These are phyloP conservation scores for Antitrichia curtipendula DNA, from an alignment of 225 moss, liverwort and hornwort genomes.

Conservation along the genomic window DNA sequence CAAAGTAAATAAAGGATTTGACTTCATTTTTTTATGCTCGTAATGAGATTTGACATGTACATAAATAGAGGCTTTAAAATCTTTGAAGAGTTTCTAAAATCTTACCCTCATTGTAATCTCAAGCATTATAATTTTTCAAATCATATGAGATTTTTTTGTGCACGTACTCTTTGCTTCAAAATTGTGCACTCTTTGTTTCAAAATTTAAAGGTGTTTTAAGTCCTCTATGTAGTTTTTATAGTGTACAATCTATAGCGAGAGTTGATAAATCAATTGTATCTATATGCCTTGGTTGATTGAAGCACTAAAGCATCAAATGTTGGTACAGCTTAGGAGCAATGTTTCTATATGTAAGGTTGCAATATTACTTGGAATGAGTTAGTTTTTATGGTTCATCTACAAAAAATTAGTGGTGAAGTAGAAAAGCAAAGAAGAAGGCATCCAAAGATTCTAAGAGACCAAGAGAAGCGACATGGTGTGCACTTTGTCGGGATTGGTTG, in stretches of 20 bases:
- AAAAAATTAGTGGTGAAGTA: too few species aligned
- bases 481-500: too few species aligned
- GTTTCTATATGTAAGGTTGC: neutral
- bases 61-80: neutral
- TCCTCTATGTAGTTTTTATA: too few species aligned
- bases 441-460: neutral
- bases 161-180: too few species aligned
- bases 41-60: neutral
- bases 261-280: neutral
- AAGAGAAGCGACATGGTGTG: too few species aligned
- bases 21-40: neutral
- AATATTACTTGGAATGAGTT: neutral
- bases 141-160: too few species aligned
- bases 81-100: neutral
- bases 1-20: neutral
- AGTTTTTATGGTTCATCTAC: neutral
- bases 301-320: neutral
- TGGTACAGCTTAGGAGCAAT: neutral
- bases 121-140: too few species aligned
- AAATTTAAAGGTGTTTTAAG: neutral
- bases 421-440: too few species aligned
- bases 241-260: neutral
- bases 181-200: rapidly evolving
- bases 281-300: neutral
- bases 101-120: neutral